Percentiles rank a stretch among this genome's conserved stretches.
Conservation (phyloP, 148 eudicot species). For the Euryodendron excelsum region DNA sequence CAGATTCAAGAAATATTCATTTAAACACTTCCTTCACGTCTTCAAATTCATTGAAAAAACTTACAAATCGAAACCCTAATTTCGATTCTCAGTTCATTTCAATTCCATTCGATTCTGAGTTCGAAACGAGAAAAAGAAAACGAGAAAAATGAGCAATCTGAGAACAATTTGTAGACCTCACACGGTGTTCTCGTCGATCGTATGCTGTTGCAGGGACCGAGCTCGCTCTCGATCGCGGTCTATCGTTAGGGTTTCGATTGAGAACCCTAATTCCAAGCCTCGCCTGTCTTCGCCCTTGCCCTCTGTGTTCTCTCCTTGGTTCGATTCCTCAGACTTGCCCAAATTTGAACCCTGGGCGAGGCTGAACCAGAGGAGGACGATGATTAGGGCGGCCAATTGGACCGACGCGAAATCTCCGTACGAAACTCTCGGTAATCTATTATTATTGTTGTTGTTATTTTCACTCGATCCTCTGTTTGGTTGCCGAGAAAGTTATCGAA, state of each 20-base stretch:
- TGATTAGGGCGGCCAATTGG: slow-evolving; percentile 69
- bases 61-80: background rate
- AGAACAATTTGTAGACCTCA: slow-evolving; percentile 59
- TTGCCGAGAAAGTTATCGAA: background rate
- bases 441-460: background rate
- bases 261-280: slow-evolving; percentile 21
- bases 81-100: background rate
- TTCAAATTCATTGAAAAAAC: background rate
- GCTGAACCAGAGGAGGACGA: slow-evolving; percentile 48
- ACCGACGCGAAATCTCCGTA: slow-evolving; percentile 73
- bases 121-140: background rate
- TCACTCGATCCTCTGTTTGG: background rate
- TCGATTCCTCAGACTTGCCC: slow-evolving; percentile 14
- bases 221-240: slow-evolving; percentile 25
- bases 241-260: slow-evolving; percentile 32
- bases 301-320: slow-evolving; percentile 12
- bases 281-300: slow-evolving; percentile 15
- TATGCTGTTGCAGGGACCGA: slow-evolving; percentile 34
- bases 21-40: slow-evolving; percentile 25
- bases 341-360: slow-evolving; percentile 32
- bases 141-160: slow-evolving; percentile 54
- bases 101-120: background rate
- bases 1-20: slow-evolving; percentile 12
- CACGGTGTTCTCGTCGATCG: slow-evolving; percentile 52
- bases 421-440: slow-evolving; percentile 64